Evolutionary conservation across 179 eudicot genomes (phyloP), one percentile per base, ranked within the genome.

Genomic region (Camellia oleifera): DNA sequence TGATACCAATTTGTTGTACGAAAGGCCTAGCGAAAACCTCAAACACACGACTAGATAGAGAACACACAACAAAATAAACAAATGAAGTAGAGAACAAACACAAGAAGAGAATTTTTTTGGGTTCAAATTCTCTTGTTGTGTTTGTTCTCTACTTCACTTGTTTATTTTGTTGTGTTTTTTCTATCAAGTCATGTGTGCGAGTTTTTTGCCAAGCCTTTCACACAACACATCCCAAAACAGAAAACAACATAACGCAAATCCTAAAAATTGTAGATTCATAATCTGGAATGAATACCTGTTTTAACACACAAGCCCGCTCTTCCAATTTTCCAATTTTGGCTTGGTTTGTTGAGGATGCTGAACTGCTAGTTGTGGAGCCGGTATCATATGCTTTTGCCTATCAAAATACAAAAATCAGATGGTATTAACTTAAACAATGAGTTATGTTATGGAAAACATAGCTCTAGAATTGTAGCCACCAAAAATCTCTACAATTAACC

Each of bases 321-420:
- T 94, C 95, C 82, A 95, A 81, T 82, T 86, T 86, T 75, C 87
- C 93, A 8, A 84, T 84, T 80, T 92, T 94, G 75, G 84, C 87
- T 83, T 89, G 84, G 76, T 94, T 92, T 65, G 71, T 85, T 3
- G 75, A 85, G 64, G 89, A 83, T 72, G 62, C 77, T 15, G 92
- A 82, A 73, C 77, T 78, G 75, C 75, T 83, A 68, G 77, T 82
- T 32, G 87, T 78, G 76, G 85, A 80, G 76, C 73, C 79, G 20
- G 74, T 40, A 50, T 82, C 87, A 78, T 77, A 46, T 57, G 62
- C 46, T 57, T 78, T 81, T 20, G 81, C 87, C 87, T 82, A 52
- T 48, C n/a, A 52, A 20, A 44, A 63, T 4, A 81, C 2, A 72
- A 58, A 65, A 57, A 32, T 48, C 0, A 72, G 4, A 15, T 7